A percentile compares a stretch with the other conserved stretches of the same genome.
Evolutionary conservation across 1,139 yeast genomes (phyloP).

Genomic region (Meyerozyma carpophila): DNA sequence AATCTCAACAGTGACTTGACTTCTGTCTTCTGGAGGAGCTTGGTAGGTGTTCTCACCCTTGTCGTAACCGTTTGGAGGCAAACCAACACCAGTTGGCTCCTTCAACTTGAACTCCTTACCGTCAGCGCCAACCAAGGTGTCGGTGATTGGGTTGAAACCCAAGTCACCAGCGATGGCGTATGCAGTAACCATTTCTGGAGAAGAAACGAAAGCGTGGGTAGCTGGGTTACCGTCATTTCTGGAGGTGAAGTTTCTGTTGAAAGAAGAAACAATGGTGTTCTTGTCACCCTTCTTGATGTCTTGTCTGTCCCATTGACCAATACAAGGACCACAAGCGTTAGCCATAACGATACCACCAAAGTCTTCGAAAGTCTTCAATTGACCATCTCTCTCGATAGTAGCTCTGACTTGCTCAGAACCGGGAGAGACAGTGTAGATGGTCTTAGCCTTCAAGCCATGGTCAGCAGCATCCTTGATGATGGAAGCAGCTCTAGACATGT

Average conservation of each 20-base stretch:
- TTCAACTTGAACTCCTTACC: conserved; percentile 94
- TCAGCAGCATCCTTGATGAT: conserved; percentile 85
- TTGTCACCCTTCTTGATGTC: conserved; percentile 96
- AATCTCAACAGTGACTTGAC: conserved; percentile 66
- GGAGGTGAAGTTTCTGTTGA: conserved; percentile 98
- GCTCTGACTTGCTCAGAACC: conserved; percentile 99
- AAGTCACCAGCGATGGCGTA: conserved; percentile 96
- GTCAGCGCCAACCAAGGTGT: conserved; percentile 85
- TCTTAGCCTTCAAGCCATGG: conserved; percentile 87
- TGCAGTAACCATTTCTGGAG: conserved; percentile 97
- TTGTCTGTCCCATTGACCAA: conserved; percentile 99
- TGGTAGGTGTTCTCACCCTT: conserved; percentile 95
- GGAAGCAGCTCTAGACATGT: conserved; percentile 96
- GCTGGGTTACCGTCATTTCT: conserved; percentile 99
- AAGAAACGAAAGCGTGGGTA: conserved; percentile 96
- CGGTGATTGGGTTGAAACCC: conserved; percentile 97
- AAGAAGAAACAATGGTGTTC: conserved; percentile 96
- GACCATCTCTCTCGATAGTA: conserved; percentile 96
- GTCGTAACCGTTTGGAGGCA: conserved; percentile 90
- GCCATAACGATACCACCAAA: conserved; percentile 96
- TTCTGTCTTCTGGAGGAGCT: conserved; percentile 93
- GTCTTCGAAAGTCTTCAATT: conserved; percentile 81
- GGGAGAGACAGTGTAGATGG: conserved; percentile 92
- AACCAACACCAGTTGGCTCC: conserved; percentile 89
- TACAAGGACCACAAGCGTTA: conserved; percentile 99